Base-by-base conservation (phyloP, 805 yeast genomes). In the Helenozyma rhizophorensis region DNA sequence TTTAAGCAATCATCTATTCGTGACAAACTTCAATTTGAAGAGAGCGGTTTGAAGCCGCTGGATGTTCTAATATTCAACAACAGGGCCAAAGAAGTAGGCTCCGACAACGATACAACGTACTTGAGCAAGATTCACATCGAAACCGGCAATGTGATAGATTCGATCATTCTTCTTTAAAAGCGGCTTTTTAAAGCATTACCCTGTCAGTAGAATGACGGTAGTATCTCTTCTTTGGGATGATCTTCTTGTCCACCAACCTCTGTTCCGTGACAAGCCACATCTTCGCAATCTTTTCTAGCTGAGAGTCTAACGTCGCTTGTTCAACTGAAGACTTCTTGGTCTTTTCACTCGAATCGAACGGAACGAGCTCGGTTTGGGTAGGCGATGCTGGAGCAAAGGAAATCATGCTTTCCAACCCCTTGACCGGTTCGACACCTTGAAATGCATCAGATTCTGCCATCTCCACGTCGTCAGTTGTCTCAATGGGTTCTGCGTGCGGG, bases 211-310 rank as follows among this genome's bases (percentile, higher is more conserved):
- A n/a, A n/a, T n/a, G n/a, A n/a, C n/a, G 16, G 32, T 25, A 6
- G 45, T 14, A 23, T 56, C 54, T 13, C 67, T 45, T 13, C 56
- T 47, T 0, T 66, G 68, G 10, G 22, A 17, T 17, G 7, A 17
- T 61, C 64, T 32, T 64, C 56, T 27, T 17, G 7, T 8, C 19
- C 19, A 17, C 5, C 76, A 50, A 49, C 72, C 34, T 58, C 46
- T 74, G 74, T 47, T 78, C 85, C 7, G 82, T 74, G 65, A 83
- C 76, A 3, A 72, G 65, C 83, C 83, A 80, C 28, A 80, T 49
- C 48, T 76, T 75, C 31, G 78, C 62, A 17, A 80, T 58, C 34
- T 74, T 69, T 42, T 77, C 76, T 36, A 81, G 56, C 27, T 56
- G 60, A 5, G 70, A 72, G 53, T 14, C 26, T 2, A 8, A 14